These are phyloP conservation scores for Hibiscus mutabilis DNA, from an alignment of 345 rosid genomes.

Conservation along the genomic window DNA sequence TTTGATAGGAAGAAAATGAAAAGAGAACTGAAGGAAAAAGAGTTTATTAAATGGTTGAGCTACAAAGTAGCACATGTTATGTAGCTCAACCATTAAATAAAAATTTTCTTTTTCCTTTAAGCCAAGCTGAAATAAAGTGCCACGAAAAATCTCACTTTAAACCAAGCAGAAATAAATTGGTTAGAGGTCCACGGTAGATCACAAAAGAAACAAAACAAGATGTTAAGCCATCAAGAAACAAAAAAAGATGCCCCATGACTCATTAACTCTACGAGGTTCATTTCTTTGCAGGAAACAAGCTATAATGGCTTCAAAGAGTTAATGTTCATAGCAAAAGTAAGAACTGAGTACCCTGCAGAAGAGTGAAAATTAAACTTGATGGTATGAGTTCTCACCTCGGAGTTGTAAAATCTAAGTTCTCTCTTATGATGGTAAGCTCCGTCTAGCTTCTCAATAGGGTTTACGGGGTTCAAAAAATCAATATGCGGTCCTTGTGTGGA, in stretches of 20 bases:
- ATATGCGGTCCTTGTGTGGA: conserved; percentile 70
- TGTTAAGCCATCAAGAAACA: not conserved
- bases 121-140: not conserved
- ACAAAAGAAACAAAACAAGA: not conserved
- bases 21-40: not conserved
- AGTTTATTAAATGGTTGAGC: not conserved
- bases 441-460: conserved; percentile 82
- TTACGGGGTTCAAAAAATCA: conserved; percentile 76
- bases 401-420: conserved; percentile 75
- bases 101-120: not conserved
- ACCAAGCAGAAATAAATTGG: not conserved
- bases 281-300: not conserved
- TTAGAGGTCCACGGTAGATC: not conserved
- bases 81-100: not conserved
- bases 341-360: not conserved
- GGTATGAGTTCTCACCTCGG: conserved; percentile 44
- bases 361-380: not conserved
- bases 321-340: not conserved
- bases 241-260: not conserved
- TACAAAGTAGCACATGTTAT: not conserved
- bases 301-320: not conserved
- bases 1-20: not conserved
- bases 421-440: conserved; percentile 54
- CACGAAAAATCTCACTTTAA: not conserved
- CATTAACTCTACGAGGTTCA: not conserved